Percentiles rank a stretch among this genome's conserved stretches.
These are phyloP conservation scores for Apophysomyces variabilis DNA, from an alignment of 371 early-diverging fungal genomes.

Conservation along the genomic window DNA sequence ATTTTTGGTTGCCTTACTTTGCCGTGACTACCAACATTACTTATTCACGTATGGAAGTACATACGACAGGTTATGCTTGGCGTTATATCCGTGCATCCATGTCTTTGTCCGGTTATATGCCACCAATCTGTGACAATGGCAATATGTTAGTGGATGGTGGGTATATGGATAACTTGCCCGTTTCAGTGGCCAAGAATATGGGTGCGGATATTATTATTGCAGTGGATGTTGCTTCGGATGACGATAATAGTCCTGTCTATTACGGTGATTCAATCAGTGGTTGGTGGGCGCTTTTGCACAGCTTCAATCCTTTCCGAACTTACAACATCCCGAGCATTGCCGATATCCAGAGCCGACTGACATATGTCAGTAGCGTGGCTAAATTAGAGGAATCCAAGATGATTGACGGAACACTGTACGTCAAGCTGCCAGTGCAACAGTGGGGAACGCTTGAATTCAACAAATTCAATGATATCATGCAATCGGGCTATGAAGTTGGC, in stretches of 20 bases:
- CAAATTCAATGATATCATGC: conserved; percentile 90
- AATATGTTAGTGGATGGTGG: conserved; percentile 99
- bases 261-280: conserved; percentile 97
- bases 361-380: conserved; percentile 94
- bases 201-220: conserved; percentile 97
- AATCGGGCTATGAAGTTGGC: conserved; percentile 92
- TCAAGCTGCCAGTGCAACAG: conserved; percentile 88
- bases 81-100: conserved; percentile 98
- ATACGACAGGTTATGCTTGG: conserved; percentile 95
- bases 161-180: conserved; percentile 99
- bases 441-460: conserved; percentile 96
- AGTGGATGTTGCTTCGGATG: conserved; percentile 92
- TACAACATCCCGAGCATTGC: conserved; percentile 90
- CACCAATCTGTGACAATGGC: conserved; percentile 96
- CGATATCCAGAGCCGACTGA: conserved; percentile 97
- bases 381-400: conserved; percentile 90
- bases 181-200: conserved; percentile 88
- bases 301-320: conserved; percentile 80
- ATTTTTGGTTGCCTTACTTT: conserved; percentile 98
- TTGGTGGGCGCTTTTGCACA: conserved; percentile 88
- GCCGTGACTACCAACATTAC: conserved; percentile 98
- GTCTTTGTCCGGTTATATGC: conserved; percentile 95
- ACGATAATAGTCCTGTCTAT: conserved; percentile 88
- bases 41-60: conserved; percentile 92
- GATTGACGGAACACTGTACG: conserved; percentile 84